Evolutionary conservation across 2,329 filamentous ascomycete genomes (phyloP), one percentile per base, ranked within the genome.

Genomic region (Helicocarpus griseus): DNA sequence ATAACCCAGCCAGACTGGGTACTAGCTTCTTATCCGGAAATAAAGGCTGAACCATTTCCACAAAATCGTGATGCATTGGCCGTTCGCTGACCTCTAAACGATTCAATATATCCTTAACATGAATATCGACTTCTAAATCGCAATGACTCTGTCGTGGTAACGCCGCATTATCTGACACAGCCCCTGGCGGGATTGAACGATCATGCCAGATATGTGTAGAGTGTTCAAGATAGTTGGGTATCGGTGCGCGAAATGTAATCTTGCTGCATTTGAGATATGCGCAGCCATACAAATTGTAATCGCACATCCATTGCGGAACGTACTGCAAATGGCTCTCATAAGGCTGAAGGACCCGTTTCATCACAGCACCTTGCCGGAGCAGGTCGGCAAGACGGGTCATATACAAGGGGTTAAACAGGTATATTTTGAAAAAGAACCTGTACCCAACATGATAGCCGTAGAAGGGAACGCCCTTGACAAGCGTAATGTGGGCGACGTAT

Each of bases 271-370:
- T 80, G 57, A 97, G 82, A 61, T 91, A 94, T 51, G 82, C 85
- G 64, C 93, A 98, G 5, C 94, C 94, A 66, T 95, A 97, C 58
- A 98, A 74, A 64, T 96, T 98, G 74, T 94, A 98, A 67, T 98
- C 94, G 57, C 85, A 86, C 93, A 98, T 97, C 80, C 94, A 98
- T 69, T 98, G 94, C 8, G 93, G 77, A 7, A 96, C 72, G 65
- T 90, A 97, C 63, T 95, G 89, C 55, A 97, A 69, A 65, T 98
- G 94, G 17, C 87, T 89, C 69, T 98, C 93, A 63, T 93, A 95
- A 0, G 93, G 91, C 63, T 97, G 91, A 40, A 98, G 85, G 22
- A 80, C 78, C 53, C 79, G 80, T 64, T 87, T 87, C 80, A 97
- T 80, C 40, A 98, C 83, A 28, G 85, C 85, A 6, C 93, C 93